Base-by-base conservation (phyloP, 1,284 basidiomycete species). In the Erythrobasidium hasegawianum region DNA sequence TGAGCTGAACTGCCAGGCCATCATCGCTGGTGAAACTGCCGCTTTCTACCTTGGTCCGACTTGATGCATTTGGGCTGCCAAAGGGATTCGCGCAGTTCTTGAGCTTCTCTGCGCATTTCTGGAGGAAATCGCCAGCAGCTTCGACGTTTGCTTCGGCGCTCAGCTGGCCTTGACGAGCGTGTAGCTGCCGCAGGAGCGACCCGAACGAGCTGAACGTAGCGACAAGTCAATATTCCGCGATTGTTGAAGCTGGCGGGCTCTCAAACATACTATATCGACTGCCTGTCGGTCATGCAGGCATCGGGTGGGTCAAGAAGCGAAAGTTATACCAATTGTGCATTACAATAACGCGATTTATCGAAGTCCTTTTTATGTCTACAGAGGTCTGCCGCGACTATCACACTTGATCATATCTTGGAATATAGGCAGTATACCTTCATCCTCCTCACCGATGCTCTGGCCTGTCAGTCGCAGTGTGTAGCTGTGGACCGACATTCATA, bases 401-500 rank as follows among this genome's bases (percentile, higher is more conserved):
- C 64, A 66, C 5, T 50, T 26, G 22, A 66, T 20, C 5, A 66
- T 5, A 8, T 27, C 57, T 10, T 47, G 38, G 24, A 59, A 54
- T 18, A 40, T 14, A 1, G 45, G 57, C 14, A 53, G 16, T 9
- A 68, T 45, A 22, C 67, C 67, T 53, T 62, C 67, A 16, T 68
- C 67, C n/a, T 61, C 67, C 14, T 64, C 56, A 7, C 67, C 67
- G 1, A 68, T 18, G 5, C 57, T 43, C n/a, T 62, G 59, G 20
- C 67, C 67, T 18, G 53, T 56, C 54, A 53, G 24, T 18, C 55
- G 53, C 14, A 68, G 18, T 9, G 59, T 60, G 20, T 40, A 62
- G 54, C 59, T 61, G 29, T 26, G 18, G 27, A 39, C n/a, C 16
- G 39, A 14, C 14, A 39, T 39, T 16, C 8, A 1, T 26, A 9